A percentile compares a stretch with the other conserved stretches of the same genome.
phyloP scores from a whole-genome alignment of 2,329 filamentous ascomycete species.

The Stagonosporopsis vannaccii region DNA sequence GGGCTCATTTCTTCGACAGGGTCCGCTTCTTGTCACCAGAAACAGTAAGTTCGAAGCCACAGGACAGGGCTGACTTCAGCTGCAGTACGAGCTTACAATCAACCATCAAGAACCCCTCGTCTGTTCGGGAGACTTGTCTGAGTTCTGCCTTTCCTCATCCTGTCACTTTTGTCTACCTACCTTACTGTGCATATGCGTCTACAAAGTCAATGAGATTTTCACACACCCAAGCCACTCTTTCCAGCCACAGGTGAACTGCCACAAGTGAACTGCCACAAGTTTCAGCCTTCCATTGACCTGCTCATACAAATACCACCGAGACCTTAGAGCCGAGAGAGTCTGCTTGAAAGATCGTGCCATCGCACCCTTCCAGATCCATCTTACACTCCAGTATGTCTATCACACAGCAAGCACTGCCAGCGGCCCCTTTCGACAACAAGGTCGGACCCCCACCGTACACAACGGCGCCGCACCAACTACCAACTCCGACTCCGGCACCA shows the following conservation, averaged over 20 bases:
- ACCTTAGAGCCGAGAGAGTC: not conserved
- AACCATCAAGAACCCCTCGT: constrained; percentile 18
- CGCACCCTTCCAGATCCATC: not conserved
- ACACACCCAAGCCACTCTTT: constrained; percentile 8
- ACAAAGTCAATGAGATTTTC: not conserved
- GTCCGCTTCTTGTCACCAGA: constrained; percentile 26
- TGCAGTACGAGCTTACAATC: constrained; percentile 24
- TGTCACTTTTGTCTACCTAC: not conserved
- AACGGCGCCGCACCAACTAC: constrained; percentile 25
- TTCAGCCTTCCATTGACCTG: constrained; percentile 5
- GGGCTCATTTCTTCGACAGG: constrained; percentile 13
- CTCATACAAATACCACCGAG: not conserved
- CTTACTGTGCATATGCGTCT: too few relatives aligned
- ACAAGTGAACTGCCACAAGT: constrained; percentile 10
- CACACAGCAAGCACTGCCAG: constrained; percentile 23
- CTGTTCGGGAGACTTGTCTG: constrained; percentile 4
- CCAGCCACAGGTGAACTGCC: constrained; percentile 17
- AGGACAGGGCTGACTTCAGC: constrained; percentile 33
- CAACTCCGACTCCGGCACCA: constrained; percentile 26
- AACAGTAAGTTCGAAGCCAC: constrained; percentile 35
- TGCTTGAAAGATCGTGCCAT: not conserved
- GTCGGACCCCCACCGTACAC: constrained; percentile 35
- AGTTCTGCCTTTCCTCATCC: not conserved
- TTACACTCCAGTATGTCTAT: constrained; percentile 14
- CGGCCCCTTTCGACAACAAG: constrained; percentile 23